These are phyloP conservation scores for Yamagishiella unicocca DNA, from an alignment of 139 green algal species.

Conservation along the genomic window DNA sequence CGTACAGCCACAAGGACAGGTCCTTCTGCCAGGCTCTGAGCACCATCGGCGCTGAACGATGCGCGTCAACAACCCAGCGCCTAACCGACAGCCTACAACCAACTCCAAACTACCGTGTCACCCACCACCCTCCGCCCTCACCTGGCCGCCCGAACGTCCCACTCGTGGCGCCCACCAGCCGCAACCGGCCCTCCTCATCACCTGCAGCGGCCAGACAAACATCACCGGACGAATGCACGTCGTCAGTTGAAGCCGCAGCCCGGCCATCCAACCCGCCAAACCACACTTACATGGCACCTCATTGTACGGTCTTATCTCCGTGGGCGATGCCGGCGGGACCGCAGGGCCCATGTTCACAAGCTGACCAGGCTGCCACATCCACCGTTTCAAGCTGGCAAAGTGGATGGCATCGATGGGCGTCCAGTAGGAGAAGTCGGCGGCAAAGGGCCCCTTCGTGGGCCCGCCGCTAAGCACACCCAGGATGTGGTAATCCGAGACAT, in stretches of 20 bases:
- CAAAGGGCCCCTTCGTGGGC: background rate
- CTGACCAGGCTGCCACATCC: slow-evolving; percentile 26
- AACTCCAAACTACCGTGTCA: no score
- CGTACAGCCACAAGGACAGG: no score
- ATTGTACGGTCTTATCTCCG: background rate
- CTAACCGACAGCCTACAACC: no score
- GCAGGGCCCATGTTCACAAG: no score
- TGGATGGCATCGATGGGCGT: slow-evolving; percentile 38
- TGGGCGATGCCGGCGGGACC: background rate
- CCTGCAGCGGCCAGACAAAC: background rate
- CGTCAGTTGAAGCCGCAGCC: no score
- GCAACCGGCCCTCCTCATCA: background rate
- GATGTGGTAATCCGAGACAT: slow-evolving; percentile 40
- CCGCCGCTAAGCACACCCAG: slow-evolving; percentile 52
- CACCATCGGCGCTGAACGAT: no score
- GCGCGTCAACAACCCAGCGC: no score
- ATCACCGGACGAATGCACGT: background rate
- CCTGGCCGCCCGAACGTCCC: background rate
- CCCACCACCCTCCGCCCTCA: no score
- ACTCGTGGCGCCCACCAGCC: background rate
- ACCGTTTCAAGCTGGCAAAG: slow-evolving; percentile 15
- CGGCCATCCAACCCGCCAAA: no score
- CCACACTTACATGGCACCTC: slow-evolving; percentile 3
- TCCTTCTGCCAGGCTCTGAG: no score
- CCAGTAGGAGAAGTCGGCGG: slow-evolving; percentile 16